phyloP scores from a whole-genome alignment of 306 rosid genomes.

The Albizia julibrissin region DNA sequence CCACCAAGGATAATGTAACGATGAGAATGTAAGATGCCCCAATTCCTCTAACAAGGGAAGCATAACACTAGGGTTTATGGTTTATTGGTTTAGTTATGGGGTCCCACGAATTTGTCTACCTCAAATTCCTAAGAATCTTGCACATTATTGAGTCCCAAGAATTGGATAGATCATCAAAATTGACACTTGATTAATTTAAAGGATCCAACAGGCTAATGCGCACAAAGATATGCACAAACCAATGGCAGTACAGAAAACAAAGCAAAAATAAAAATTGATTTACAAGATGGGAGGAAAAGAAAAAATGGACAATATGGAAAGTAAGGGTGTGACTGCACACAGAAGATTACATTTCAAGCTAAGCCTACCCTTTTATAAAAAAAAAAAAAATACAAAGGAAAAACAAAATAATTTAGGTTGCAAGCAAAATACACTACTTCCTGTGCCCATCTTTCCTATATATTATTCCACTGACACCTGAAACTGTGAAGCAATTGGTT shows the following conservation, averaged over 20 bases:
- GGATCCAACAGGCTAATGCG: background rate
- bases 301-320: conserved; percentile 31
- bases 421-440: conserved; percentile 34
- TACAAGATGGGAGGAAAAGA: background rate
- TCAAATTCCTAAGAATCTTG: background rate
- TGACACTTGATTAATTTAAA: background rate
- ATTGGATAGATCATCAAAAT: background rate
- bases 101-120: background rate
- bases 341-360: conserved; percentile 49
- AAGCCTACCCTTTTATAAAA: conserved; percentile 36
- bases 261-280: conserved; percentile 16
- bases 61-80: background rate
- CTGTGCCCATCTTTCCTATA: conserved; percentile 26
- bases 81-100: background rate
- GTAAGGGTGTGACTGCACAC: conserved; percentile 17
- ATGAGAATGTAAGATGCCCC: background rate
- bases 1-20: background rate
- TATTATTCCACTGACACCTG: conserved; percentile 32
- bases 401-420: conserved; percentile 34
- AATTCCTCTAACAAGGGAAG: background rate
- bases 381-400: conserved; percentile 28
- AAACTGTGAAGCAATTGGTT: conserved; percentile 16
- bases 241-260: background rate
- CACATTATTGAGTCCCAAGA: background rate
- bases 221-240: conserved; percentile 30